phyloP scores from a whole-genome alignment of 176 grass and related monocot genomes.

The Rhynchospora tenuis region DNA sequence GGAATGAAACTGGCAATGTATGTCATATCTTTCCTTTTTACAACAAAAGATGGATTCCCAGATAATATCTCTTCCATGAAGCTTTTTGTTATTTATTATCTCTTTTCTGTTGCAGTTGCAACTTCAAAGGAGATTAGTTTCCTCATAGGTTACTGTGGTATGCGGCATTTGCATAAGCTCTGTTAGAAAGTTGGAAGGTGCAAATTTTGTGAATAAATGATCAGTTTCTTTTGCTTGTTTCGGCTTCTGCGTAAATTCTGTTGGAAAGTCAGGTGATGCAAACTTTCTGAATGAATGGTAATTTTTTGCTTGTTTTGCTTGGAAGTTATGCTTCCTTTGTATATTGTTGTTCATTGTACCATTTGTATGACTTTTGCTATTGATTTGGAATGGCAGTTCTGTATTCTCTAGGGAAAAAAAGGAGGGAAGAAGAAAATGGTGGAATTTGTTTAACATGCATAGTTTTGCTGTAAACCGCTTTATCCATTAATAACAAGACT shows the following conservation, averaged over 20 bases:
- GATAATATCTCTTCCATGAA: background rate
- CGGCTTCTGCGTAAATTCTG: too few species aligned
- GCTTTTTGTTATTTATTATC: background rate
- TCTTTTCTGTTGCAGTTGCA: background rate
- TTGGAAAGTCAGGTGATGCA: background rate
- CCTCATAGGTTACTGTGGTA: background rate
- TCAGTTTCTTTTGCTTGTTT: too few species aligned
- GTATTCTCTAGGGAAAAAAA: background rate
- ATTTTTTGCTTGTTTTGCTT: background rate
- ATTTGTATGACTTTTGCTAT: background rate
- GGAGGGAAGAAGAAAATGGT: background rate
- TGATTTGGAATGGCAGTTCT: background rate
- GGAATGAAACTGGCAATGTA: background rate
- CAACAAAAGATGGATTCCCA: background rate
- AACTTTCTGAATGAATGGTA: background rate
- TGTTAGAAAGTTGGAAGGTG: too few species aligned
- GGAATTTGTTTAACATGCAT: background rate
- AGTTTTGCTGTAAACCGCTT: background rate
- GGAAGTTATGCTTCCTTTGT: background rate
- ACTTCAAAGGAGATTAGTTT: background rate
- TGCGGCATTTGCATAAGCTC: background rate
- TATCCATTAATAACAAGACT: background rate
- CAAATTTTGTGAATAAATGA: too few species aligned
- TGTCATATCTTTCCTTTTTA: background rate
- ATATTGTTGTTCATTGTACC: background rate